Base-by-base conservation (phyloP, 257 asterid species). In the Nemophila menziesii region DNA sequence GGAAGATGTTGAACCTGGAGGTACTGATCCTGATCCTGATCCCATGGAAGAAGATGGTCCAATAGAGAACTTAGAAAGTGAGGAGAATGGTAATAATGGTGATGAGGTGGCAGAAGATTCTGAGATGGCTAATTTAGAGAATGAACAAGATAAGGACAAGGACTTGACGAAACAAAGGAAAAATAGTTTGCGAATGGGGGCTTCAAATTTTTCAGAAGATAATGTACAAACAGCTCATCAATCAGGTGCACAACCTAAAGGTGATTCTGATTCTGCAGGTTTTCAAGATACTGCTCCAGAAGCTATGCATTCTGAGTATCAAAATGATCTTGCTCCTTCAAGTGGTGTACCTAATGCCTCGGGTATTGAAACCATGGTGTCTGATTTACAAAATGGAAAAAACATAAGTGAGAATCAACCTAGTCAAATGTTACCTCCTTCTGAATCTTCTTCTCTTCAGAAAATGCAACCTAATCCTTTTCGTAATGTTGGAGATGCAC, bases 401-500 rank as follows among this genome's bases (percentile, higher is more conserved):
- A 68, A 52, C 33, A 53, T 71, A 43, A 73, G 75, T 46, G 60
- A 68, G 8, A 70, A 71, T 46, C 77, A 55, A 51, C 59, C 65
- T 22, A 61, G 47, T 37, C 16, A 70, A 29, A 69, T 73, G 15
- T 37, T 52, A 22, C 74, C 79, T 40, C 69, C 57, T 40, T 44
- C 57, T 11, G 81, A 80, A 52, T n/a, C n/a, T n/a, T 55, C 82
- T 18, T 71, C 49, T 44, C 33, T 38, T 34, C 77, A 65, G 74
- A 81, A 74, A 61, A 34, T 55, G 43, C 73, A 72, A 61, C 85
- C 90, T 1, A 85, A 90, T 62, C 98, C 96, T 24, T 77, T 65
- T 48, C 94, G 98, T 26, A 85, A 70, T 58, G 60, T 90, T 20
- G 98, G 98, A 18, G 79, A 81, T 57, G 98, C 98, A 12, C 76